Evolutionary conservation across 2,329 filamentous ascomycete species (phyloP), one percentile per base, ranked within the genome.

Genomic region (Diaporthe batatas): DNA sequence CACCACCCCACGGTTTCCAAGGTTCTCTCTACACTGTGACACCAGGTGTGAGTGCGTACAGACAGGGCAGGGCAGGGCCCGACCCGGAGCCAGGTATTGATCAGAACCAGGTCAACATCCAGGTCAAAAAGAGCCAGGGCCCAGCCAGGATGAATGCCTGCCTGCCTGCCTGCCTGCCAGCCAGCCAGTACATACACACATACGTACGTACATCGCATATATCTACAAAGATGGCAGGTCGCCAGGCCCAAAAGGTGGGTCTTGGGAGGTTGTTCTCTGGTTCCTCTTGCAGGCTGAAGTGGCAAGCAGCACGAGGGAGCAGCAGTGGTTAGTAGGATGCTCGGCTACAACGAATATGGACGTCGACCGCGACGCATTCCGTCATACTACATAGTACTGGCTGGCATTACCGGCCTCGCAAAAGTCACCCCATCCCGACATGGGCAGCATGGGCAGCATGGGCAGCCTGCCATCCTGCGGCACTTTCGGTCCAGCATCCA

Each of bases 401-500:
- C 36, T 70, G 68, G 36, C 36, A 58, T 59, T 32, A 55, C 59
- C 25, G 42, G 59, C 42, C 21, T 51, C 68, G 42, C 29, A 59
- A 36, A 53, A 29, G 68, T 70, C 68, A 70, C 68, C 54, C 57
- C 54, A 59, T 70, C 23, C 54, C 68, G 55, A 39, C 68, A 59
- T 47, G n/a, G 34, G n/a, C n/a, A n/a, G n/a, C n/a, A n/a, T n/a
- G n/a, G n/a, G n/a, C n/a, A n/a, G n/a, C n/a, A n/a, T n/a, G n/a
- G n/a, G n/a, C n/a, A n/a, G n/a, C n/a, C n/a, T n/a, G 29, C 29
- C 29, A 51, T 65, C 62, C 62, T 65, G 44, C 62, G 62, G 62
- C 62, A 65, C 62, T 65, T 65, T 65, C 62, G 62, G 62, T 65
- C 62, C 62, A 65, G 42, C 62, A 65, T 59, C 57, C 21, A 39